Percentiles rank a stretch among this genome's conserved stretches.
Conservation (phyloP, 139 green algal species). For the Haematococcus lacustris region DNA sequence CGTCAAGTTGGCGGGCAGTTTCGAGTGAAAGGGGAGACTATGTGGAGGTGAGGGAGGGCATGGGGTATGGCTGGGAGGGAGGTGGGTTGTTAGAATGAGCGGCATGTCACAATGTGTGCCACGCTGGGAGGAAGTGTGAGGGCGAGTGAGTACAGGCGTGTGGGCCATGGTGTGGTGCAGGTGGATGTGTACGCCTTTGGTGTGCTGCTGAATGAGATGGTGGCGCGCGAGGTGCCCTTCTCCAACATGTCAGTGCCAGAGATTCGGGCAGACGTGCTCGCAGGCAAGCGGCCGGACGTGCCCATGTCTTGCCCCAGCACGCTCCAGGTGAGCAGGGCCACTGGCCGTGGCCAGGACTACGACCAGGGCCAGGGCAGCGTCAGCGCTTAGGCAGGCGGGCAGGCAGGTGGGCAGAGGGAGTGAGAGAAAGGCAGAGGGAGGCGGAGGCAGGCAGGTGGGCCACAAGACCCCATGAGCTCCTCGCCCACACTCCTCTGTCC, state of each 20-base stretch:
- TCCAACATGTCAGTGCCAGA: slow-evolving; percentile 3
- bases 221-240: slow-evolving; percentile 23
- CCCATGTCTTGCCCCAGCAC: slow-evolving; percentile 30
- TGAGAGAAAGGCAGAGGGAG: not conserved
- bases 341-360: not conserved
- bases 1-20: too few species aligned
- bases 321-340: slow-evolving; percentile 4
- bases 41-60: too few species aligned
- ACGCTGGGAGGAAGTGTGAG: too few species aligned
- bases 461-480: not conserved
- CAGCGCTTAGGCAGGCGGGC: not conserved
- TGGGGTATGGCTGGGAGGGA: too few species aligned
- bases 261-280: slow-evolving; percentile 26
- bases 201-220: slow-evolving; percentile 66
- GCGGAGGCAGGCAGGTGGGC: too few species aligned
- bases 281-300: slow-evolving; percentile 35
- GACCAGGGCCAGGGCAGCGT: not conserved
- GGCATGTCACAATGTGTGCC: too few species aligned
- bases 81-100: too few species aligned
- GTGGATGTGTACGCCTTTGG: slow-evolving; percentile 77
- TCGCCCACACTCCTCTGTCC: not conserved
- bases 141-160: too few species aligned
- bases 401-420: not conserved
- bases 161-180: too few species aligned
- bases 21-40: too few species aligned